Evolutionary conservation across 2,329 filamentous ascomycete species (phyloP).

Genomic region (Clarireedia hainanense): DNA sequence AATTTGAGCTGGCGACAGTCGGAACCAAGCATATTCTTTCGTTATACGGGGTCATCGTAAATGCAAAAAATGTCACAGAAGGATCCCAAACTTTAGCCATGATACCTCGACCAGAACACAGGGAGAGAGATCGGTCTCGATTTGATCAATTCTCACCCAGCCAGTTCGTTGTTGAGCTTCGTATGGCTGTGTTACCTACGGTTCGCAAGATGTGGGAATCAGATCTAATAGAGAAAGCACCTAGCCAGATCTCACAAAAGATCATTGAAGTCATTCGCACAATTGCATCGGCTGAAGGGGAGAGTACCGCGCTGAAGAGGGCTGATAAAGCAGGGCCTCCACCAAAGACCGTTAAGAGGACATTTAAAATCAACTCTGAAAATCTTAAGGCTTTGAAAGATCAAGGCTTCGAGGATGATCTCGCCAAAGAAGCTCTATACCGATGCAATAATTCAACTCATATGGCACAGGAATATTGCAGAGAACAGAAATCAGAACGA

Average conservation of each 20-base stretch:
- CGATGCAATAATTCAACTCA: constrained; percentile 62
- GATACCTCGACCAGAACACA: constrained; percentile 42
- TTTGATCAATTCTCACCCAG: constrained; percentile 55
- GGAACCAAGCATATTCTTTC: constrained; percentile 77
- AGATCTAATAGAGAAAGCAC: constrained; percentile 70
- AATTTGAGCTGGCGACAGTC: constrained; percentile 39
- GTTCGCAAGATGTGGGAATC: constrained; percentile 80
- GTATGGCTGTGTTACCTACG: constrained; percentile 69
- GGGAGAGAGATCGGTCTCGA: constrained; percentile 46
- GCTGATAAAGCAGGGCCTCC: constrained; percentile 44
- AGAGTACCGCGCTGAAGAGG: constrained; percentile 56
- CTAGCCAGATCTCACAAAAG: constrained; percentile 66
- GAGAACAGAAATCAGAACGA: constrained; percentile 48
- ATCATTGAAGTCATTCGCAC: constrained; percentile 77
- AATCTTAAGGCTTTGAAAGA: constrained; percentile 34
- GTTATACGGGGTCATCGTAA: constrained; percentile 69
- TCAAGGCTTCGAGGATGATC: constrained; percentile 46
- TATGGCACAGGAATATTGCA: constrained; percentile 67
- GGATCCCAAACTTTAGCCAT: constrained; percentile 54
- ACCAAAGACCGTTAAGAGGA: constrained; percentile 32
- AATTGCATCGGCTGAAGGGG: constrained; percentile 69
- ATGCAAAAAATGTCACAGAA: constrained; percentile 73
- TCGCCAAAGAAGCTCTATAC: constrained; percentile 74
- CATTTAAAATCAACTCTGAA: constrained; percentile 44
- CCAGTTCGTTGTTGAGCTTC: constrained; percentile 81